phyloP scores from a whole-genome alignment of 73 alveolate genomes.

The Effrenium voratum region DNA sequence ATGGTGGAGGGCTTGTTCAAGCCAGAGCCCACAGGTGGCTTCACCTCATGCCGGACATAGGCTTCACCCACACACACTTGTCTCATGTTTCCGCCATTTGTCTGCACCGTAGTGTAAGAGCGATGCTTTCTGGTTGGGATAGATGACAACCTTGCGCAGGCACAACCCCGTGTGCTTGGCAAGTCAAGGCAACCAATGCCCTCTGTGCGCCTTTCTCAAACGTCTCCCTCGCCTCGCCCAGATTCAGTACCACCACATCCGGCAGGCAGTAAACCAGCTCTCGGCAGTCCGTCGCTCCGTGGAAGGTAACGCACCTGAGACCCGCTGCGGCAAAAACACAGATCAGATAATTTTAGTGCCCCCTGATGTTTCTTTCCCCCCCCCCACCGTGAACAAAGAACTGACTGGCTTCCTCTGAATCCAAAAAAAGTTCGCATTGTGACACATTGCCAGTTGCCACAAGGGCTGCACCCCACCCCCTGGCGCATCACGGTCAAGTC shows the following conservation, averaged over 20 bases:
- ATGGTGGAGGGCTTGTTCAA: slow-evolving; percentile 84
- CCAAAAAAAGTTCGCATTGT: not conserved
- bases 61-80: not conserved
- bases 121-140: slow-evolving; percentile 54
- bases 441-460: not conserved
- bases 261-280: slow-evolving; percentile 91
- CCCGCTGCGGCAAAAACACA: too few relatives aligned
- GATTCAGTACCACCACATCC: slow-evolving; percentile 80
- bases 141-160: slow-evolving; percentile 42
- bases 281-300: slow-evolving; percentile 69
- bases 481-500: slow-evolving; percentile 79
- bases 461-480: slow-evolving; percentile 49
- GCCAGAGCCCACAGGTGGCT: slow-evolving; percentile 78
- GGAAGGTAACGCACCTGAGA: slow-evolving; percentile 63
- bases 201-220: not conserved
- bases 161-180: not conserved
- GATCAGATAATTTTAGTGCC: too few relatives aligned
- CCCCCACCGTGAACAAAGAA: too few relatives aligned
- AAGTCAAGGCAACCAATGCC: too few relatives aligned
- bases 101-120: not conserved
- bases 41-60: not conserved
- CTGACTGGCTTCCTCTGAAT: too few relatives aligned
- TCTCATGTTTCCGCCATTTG: not conserved
- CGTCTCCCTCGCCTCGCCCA: slow-evolving; percentile 37
- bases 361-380: too few relatives aligned